Percentiles rank a stretch among this genome's conserved stretches.
phyloP scores from a whole-genome alignment of 345 rosid genomes.

The Draba incana region DNA sequence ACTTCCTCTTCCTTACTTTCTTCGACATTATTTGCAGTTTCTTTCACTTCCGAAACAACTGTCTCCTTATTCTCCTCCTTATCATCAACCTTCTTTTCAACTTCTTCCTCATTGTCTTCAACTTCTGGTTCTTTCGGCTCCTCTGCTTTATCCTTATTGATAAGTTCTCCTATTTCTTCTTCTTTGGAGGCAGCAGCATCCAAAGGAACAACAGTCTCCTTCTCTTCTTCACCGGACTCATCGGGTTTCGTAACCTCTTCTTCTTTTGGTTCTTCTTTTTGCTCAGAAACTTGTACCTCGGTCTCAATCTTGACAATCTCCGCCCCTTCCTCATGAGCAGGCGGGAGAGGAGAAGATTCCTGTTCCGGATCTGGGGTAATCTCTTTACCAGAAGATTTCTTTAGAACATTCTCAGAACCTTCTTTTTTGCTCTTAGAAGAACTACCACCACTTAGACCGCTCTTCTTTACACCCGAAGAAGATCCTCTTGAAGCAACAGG shows the following conservation, averaged over 20 bases:
- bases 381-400: constrained; percentile 32
- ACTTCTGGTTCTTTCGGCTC: constrained; percentile 33
- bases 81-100: constrained; percentile 18
- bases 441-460: constrained; percentile 20
- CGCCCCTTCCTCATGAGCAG: constrained; percentile 36
- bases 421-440: constrained; percentile 39
- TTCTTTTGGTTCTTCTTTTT: constrained; percentile 24
- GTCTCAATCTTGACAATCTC: constrained; percentile 40
- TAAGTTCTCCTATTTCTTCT: constrained; percentile 23
- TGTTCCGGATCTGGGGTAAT: constrained; percentile 2
- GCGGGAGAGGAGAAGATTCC: constrained; percentile 16
- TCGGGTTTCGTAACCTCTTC: constrained; percentile 29
- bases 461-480: constrained; percentile 36
- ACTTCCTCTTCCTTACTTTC: constrained; percentile 28
- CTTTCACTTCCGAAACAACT: constrained; percentile 1
- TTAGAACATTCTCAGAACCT: constrained; percentile 26
- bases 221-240: constrained; percentile 44
- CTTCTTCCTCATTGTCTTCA: constrained; percentile 36
- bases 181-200: constrained; percentile 26
- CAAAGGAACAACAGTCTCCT: constrained; percentile 6
- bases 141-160: constrained; percentile 28
- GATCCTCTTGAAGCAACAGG: constrained; percentile 32
- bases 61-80: constrained; percentile 33
- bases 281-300: constrained; percentile 27
- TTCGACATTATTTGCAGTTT: constrained; percentile 12